Evolutionary conservation across 768 basidiomycete genomes (phyloP).

Genomic region (Strobilomyces echinocephalus): DNA sequence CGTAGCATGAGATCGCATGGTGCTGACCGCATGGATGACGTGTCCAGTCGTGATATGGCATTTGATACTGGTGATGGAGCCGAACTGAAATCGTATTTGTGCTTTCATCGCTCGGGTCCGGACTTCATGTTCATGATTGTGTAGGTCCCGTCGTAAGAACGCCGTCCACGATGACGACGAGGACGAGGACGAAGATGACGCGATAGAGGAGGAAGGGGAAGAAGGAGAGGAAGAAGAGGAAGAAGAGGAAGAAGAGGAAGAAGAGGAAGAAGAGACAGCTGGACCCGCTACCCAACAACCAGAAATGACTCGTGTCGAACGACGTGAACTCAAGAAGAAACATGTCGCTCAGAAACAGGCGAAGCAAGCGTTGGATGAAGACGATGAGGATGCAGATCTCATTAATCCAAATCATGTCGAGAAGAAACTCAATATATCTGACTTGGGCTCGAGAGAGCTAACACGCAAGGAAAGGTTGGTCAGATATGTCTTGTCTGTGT

Average conservation of each 20-base stretch:
- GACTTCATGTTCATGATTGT: constrained; percentile 7
- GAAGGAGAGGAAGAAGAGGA: constrained; percentile 43
- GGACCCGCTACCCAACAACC: constrained; percentile 30
- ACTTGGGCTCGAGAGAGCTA: constrained; percentile 62
- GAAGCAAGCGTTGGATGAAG: constrained; percentile 39
- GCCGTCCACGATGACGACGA: constrained; percentile 35
- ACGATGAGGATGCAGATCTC: constrained; percentile 63
- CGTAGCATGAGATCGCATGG: constrained; percentile 4
- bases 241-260: constrained; percentile 39
- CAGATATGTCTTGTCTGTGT: background rate
- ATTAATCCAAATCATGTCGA: constrained; percentile 74
- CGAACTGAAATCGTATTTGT: constrained; percentile 42
- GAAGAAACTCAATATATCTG: constrained; percentile 74
- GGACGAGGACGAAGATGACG: constrained; percentile 31
- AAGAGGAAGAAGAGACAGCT: constrained; percentile 35
- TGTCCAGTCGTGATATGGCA: constrained; percentile 50
- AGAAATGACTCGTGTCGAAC: constrained; percentile 67
- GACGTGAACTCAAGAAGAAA: constrained; percentile 81
- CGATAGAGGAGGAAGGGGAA: constrained; percentile 38
- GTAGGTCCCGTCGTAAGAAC: constrained; percentile 24
- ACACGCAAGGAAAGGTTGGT: constrained; percentile 60
- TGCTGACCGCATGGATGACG: constrained; percentile 6
- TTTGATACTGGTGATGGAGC: constrained; percentile 57
- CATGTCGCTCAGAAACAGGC: constrained; percentile 47
- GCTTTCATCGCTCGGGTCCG: constrained; percentile 7